Percentiles rank a stretch among this genome's conserved stretches.
Conservation (phyloP, 257 asterid species). For the Avicennia marina region DNA sequence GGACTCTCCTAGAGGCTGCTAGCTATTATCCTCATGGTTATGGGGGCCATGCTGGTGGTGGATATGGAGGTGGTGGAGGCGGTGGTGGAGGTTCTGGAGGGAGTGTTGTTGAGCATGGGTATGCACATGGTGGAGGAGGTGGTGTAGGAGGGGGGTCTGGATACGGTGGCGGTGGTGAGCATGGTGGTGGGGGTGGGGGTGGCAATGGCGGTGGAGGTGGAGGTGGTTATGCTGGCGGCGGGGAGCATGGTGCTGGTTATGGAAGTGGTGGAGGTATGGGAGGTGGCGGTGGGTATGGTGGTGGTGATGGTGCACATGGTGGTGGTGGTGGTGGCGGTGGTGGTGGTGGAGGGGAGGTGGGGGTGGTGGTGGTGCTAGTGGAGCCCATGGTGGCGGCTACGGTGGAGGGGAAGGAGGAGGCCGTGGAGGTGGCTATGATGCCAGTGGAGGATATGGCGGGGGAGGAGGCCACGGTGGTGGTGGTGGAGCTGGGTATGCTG, state of each 20-base stretch:
- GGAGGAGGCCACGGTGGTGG: conserved; percentile 42
- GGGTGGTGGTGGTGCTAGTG: conserved; percentile 25
- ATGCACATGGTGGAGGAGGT: not conserved
- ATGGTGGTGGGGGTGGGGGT: conserved; percentile 8
- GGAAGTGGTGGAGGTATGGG: conserved; percentile 27
- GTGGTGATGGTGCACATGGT: conserved; percentile 21
- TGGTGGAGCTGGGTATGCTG: conserved; percentile 39
- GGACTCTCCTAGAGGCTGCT: conserved; percentile 45
- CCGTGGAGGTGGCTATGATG: conserved; percentile 25
- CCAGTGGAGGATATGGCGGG: conserved; percentile 26
- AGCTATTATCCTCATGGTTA: conserved; percentile 19
- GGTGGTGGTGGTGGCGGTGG: conserved; percentile 31
- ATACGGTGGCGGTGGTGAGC: not conserved
- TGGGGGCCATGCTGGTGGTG: conserved; percentile 35
- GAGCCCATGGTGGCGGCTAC: conserved; percentile 18
- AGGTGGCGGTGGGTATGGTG: conserved; percentile 28
- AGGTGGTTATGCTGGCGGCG: conserved; percentile 18
- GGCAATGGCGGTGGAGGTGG: conserved; percentile 36
- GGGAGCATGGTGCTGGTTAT: conserved; percentile 19
- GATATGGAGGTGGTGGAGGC: conserved; percentile 25
- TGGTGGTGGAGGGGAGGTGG: conserved; percentile 18
- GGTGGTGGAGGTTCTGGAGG: not conserved
- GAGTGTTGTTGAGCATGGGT: not conserved
- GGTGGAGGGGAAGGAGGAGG: conserved; percentile 37
- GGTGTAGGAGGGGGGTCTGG: not conserved